Evolutionary conservation across 2,329 filamentous ascomycete genomes (phyloP), one percentile per base, ranked within the genome.

Genomic region (Exserohilum turcica): DNA sequence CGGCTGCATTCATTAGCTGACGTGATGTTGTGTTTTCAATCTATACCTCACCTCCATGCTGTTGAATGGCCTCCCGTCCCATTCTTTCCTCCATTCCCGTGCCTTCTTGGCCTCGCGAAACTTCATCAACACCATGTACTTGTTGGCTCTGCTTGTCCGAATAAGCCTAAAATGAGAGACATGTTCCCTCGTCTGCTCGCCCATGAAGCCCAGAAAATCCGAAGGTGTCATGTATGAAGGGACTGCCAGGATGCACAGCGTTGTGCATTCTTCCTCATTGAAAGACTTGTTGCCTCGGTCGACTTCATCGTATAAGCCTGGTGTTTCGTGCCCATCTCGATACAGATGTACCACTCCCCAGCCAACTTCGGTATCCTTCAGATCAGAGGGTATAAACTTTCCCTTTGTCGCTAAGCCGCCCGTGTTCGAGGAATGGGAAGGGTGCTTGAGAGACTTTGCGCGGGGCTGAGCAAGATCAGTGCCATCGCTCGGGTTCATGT

Each of bases 281-380:
- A 79, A 77, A 32, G 59, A 55, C 18, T 62, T 62, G 19, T 51
- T 53, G 36, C 71, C 70, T 36, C 66, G 60, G 38, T 71, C 65
- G 43, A 64, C 76, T 57, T 82, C 78, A 38, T 82, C 78, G 51
- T 84, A 79, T 10, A 91, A 76, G 10, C 79, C 83, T 1, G 84
- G 79, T 0, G 87, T 88, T 72, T 95, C 90, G 53, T 91, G 85
- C 2, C 84, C 84, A 74, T 97, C 93, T 8, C 92, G 85, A 73
- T 97, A 99, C 24, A 99, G 83, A 73, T 97, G 94, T 2, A 99
- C 92, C 12, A 97, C 86, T 1, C 94, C 94, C 88, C 91, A 97
- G 36, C 91, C 90, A 1, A 92, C 81, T 54, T 96, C 89, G 0
- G 91, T 91, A 48, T 88, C 85, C 55, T 82, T 81, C 13, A 86